Percentiles rank a stretch among this genome's conserved stretches.
Evolutionary conservation across 257 asterid genomes (phyloP).

Genomic region (Solanum virginianum): DNA sequence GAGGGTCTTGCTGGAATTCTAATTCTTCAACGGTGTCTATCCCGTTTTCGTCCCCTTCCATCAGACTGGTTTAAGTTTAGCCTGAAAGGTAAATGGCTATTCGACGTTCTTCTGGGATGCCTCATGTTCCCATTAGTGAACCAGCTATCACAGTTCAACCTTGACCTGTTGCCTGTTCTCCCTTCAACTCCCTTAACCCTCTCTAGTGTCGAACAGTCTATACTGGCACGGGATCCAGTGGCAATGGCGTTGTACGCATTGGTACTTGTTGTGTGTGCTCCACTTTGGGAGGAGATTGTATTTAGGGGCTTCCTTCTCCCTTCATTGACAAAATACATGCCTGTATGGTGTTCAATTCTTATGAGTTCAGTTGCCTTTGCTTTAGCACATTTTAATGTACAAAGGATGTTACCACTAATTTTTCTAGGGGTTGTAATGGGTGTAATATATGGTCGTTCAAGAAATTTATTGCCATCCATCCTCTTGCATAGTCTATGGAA

Average conservation of each 20-base stretch:
- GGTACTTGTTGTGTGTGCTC: conserved; percentile 88
- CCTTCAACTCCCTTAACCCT: conserved; percentile 79
- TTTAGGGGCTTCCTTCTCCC: conserved; percentile 93
- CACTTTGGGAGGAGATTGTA: conserved; percentile 91
- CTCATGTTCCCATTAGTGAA: conserved; percentile 86
- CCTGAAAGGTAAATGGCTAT: conserved; percentile 61
- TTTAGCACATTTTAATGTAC: conserved; percentile 88
- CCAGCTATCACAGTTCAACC: conserved; percentile 74
- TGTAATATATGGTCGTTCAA: conserved; percentile 64
- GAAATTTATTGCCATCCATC: conserved; percentile 77
- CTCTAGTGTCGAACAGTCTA: conserved; percentile 81
- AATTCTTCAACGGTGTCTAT: conserved; percentile 63
- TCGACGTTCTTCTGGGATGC: conserved; percentile 73
- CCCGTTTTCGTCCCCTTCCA: conserved; percentile 73
- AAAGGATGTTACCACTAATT: conserved; percentile 79
- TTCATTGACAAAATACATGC: conserved; percentile 89
- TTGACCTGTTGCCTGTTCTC: conserved; percentile 57
- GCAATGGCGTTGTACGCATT: conserved; percentile 82
- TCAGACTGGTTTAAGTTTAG: conserved; percentile 87
- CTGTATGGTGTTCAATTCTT: conserved; percentile 81
- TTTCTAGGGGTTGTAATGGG: conserved; percentile 98
- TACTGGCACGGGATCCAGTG: conserved; percentile 79
- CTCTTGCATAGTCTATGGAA: conserved; percentile 93
- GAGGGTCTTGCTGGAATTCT: conserved; percentile 92
- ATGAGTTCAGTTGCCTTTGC: conserved; percentile 85